These are phyloP conservation scores for Trametes cubensis DNA, from an alignment of 768 basidiomycete species.

Conservation along the genomic window DNA sequence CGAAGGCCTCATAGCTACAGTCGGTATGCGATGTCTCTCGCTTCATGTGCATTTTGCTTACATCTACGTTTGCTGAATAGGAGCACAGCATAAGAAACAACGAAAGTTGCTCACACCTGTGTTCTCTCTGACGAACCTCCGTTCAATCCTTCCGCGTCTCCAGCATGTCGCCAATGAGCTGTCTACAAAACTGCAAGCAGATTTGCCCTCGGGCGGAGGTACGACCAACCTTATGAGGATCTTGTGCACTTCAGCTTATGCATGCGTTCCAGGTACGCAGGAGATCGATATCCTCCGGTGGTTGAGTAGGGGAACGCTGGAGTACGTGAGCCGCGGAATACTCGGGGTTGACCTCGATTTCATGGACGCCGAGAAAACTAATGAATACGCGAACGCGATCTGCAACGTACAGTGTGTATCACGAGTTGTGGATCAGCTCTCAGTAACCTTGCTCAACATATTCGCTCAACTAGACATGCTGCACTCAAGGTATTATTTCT, in stretches of 20 bases:
- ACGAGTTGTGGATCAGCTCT: too few relatives aligned
- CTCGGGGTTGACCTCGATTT: conserved; percentile 40
- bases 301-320: conserved; percentile 39
- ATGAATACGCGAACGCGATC: conserved; percentile 36
- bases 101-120: conserved; percentile 34
- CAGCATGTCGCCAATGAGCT: conserved; percentile 38
- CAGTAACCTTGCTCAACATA: too few relatives aligned
- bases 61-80: conserved; percentile 14
- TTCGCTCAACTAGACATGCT: conserved; percentile 29
- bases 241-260: conserved; percentile 26
- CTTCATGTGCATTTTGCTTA: not conserved
- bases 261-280: too few relatives aligned
- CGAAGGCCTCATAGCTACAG: conserved; percentile 40
- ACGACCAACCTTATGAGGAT: not conserved
- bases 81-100: conserved; percentile 32
- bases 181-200: conserved; percentile 24
- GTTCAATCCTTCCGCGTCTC: conserved; percentile 27
- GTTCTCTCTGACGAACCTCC: conserved; percentile 31
- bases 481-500: conserved; percentile 33
- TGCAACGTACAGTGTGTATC: conserved; percentile 35
- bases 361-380: conserved; percentile 31
- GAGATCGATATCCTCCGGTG: conserved; percentile 41
- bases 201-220: conserved; percentile 28
- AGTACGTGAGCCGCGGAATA: conserved; percentile 39
- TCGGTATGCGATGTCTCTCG: conserved; percentile 34